These are phyloP conservation scores for Phytophthora pistaciae DNA, from an alignment of 352 stramenopile species.

Conservation along the genomic window DNA sequence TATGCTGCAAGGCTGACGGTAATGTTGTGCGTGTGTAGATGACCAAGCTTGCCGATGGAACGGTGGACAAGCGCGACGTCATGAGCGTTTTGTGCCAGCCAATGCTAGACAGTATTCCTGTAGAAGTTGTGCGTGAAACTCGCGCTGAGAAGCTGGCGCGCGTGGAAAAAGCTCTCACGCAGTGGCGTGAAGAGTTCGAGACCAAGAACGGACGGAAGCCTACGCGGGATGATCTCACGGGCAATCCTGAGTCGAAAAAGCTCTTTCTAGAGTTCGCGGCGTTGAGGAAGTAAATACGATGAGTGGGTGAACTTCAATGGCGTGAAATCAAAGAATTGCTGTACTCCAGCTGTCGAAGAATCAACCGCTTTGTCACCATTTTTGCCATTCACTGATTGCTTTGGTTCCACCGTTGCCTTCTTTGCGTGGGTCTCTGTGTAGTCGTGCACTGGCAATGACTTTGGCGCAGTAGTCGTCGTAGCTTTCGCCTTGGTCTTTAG, in stretches of 20 bases:
- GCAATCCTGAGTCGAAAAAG: constrained; percentile 57
- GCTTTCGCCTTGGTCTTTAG: constrained; percentile 35
- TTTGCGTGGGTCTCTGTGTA: constrained; percentile 29
- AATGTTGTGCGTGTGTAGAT: constrained; percentile 47
- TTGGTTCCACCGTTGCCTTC: constrained; percentile 1
- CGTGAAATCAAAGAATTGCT: constrained; percentile 52
- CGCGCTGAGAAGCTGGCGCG: constrained; percentile 65
- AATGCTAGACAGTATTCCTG: constrained; percentile 68
- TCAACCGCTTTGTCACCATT: constrained; percentile 1
- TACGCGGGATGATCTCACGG: constrained; percentile 74
- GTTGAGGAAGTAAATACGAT: constrained; percentile 64
- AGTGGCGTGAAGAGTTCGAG: constrained; percentile 80
- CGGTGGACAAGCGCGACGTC: constrained; percentile 71
- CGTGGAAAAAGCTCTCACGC: constrained; percentile 63
- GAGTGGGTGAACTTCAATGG: constrained; percentile 18
- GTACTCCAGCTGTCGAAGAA: constrained; percentile 26
- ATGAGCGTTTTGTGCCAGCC: constrained; percentile 90
- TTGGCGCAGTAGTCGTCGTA: constrained; percentile 23
- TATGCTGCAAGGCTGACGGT: constrained; percentile 7
- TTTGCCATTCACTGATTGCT: neutral
- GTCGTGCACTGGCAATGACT: constrained; percentile 39
- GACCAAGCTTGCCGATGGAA: constrained; percentile 68
- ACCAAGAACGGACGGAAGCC: constrained; percentile 54
- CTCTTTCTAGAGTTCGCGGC: constrained; percentile 79
- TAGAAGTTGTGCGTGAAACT: constrained; percentile 60